These are phyloP conservation scores for Cryptococcus sp. DNA, from an alignment of 1,284 basidiomycete species.

Conservation along the genomic window DNA sequence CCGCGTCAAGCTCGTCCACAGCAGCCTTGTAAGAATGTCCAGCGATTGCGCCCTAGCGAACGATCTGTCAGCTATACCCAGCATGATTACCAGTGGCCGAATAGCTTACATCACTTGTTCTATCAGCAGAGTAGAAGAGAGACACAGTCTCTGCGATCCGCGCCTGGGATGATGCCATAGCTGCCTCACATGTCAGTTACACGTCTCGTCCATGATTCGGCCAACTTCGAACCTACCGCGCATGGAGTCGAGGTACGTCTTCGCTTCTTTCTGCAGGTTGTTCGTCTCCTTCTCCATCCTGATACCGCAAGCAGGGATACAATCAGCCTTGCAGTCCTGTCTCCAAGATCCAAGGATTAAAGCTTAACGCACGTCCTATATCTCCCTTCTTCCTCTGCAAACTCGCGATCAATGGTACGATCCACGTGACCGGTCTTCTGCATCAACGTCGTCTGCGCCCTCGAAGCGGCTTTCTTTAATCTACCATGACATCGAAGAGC, in stretches of 20 bases:
- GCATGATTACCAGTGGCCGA: neutral
- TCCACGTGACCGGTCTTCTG: constrained; percentile 99
- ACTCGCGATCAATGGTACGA: constrained; percentile 90
- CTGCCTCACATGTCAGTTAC: constrained; percentile 53
- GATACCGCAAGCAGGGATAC: neutral
- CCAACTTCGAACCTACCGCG: constrained; percentile 61
- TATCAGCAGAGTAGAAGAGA: constrained; percentile 87
- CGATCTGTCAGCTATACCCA: neutral
- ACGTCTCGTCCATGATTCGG: neutral
- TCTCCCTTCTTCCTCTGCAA: constrained; percentile 86
- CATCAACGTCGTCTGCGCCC: constrained; percentile 88
- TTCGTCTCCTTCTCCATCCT: constrained; percentile 94
- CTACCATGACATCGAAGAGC: constrained; percentile 53
- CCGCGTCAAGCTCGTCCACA: constrained; percentile 88
- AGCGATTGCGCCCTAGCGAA: constrained; percentile 79
- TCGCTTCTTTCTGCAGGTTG: constrained; percentile 90
- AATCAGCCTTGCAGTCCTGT: neutral
- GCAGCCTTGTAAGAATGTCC: constrained; percentile 94
- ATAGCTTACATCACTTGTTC: constrained; percentile 65
- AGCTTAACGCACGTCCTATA: constrained; percentile 72
- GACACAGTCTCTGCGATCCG: constrained; percentile 93
- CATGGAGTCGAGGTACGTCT: constrained; percentile 93
- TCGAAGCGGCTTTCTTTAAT: constrained; percentile 91
- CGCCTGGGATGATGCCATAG: constrained; percentile 90
- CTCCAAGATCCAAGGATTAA: neutral